Evolutionary conservation across 176 grass and related monocot genomes (phyloP), one percentile per base, ranked within the genome.

Genomic region (Eragrostis curvula): DNA sequence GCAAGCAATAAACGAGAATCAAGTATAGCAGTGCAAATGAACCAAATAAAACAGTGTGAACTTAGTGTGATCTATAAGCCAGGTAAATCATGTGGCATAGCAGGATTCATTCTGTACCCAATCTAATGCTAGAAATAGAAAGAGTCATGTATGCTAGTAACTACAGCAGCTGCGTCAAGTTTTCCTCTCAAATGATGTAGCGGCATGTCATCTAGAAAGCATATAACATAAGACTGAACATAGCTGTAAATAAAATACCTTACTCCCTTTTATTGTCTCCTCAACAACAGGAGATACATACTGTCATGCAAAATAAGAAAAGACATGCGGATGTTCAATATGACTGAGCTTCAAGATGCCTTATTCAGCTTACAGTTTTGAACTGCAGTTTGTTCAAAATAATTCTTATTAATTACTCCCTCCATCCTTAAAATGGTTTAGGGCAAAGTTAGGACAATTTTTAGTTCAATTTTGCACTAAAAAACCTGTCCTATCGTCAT

Each of bases 341-440:
- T 24, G n/a, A 28, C 24, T 41, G 21, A 68, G 1, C 39, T 68
- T 53, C 43, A 71, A 14, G n/a, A 71, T 29, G n/a, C 21, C 55
- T 61, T 71, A 36, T 69, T 66, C 21, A 61, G 27, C 40, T 73
- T 40, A 36, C n/a, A 73, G 15, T 71, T 78, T 36, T 64, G 23
- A 57, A 78, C 9, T 71, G 44, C 8, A 52, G 8, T 21, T 70
- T 50, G 20, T 40, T 81, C 29, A 28, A 39, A 61, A 71, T 39
- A 71, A 1, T 27, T 25, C 42, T 32, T 59, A 60, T n/a, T 21
- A 46, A 50, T 20, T 41, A 78, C 2, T 36, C n/a, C n/a, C n/a
- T n/a, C n/a, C n/a, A n/a, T n/a, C n/a, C n/a, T n/a, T n/a, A n/a
- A n/a, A n/a, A n/a, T n/a, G n/a, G n/a, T n/a, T n/a, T n/a, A n/a